phyloP scores from a whole-genome alignment of 1,284 basidiomycete genomes.

The Austroboletus novae-zelandiae region DNA sequence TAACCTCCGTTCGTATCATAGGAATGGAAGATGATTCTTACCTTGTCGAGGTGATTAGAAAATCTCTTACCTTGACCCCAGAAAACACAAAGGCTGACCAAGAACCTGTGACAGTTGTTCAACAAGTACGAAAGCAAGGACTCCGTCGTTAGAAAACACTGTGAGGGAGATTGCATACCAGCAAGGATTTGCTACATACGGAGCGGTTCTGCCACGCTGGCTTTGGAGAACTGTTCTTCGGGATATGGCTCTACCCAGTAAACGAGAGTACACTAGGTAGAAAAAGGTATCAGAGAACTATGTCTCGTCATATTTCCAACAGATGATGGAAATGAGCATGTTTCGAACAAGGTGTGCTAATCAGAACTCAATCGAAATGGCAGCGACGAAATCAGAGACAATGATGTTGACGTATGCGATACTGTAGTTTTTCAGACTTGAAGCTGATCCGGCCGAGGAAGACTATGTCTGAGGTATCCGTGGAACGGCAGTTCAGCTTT shows the following conservation, averaged over 20 bases:
- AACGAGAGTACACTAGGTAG: background rate
- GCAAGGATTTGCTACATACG: conserved; percentile 46
- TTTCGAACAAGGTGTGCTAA: too few relatives aligned
- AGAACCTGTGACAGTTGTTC: conserved; percentile 25
- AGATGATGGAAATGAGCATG: too few relatives aligned
- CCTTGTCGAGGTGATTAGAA: background rate
- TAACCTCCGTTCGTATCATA: background rate
- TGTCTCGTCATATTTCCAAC: too few relatives aligned
- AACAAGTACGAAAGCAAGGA: conserved; percentile 39
- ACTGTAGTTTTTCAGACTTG: too few relatives aligned
- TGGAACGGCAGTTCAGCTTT: too few relatives aligned
- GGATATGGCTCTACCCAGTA: conserved; percentile 49
- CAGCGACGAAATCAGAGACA: too few relatives aligned
- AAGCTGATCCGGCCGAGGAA: too few relatives aligned
- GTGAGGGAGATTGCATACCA: conserved; percentile 34
- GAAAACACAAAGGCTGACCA: background rate
- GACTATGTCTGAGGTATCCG: too few relatives aligned
- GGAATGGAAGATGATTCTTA: conserved; percentile 35
- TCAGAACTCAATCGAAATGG: too few relatives aligned
- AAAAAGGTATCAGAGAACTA: too few relatives aligned
- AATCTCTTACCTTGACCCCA: background rate
- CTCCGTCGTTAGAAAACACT: conserved; percentile 27
- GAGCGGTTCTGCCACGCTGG: conserved; percentile 31
- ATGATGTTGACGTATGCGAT: too few relatives aligned
- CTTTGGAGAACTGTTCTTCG: conserved; percentile 34